Percentiles rank a stretch among this genome's conserved stretches.
These are phyloP conservation scores for Anisodus tanguticus DNA, from an alignment of 257 asterid species.

Conservation along the genomic window DNA sequence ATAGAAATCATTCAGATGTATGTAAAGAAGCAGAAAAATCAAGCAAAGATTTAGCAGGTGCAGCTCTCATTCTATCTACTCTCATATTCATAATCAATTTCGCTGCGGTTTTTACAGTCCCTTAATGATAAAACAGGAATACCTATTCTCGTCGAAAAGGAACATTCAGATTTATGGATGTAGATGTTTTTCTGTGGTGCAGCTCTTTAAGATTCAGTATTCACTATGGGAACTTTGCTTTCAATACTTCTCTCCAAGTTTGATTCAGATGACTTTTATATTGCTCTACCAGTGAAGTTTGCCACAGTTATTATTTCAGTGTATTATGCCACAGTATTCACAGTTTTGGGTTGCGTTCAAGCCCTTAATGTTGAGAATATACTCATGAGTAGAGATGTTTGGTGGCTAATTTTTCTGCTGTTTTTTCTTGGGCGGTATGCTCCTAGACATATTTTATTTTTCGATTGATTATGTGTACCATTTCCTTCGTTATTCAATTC, in stretches of 20 bases:
- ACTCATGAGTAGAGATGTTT: neutral
- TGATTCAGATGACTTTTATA: conserved; percentile 23
- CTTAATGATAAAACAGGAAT: neutral
- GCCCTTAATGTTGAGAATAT: conserved; percentile 5
- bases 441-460: neutral
- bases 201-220: neutral
- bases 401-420: neutral
- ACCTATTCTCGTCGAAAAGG: neutral
- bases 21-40: conserved; percentile 19
- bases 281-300: neutral
- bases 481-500: neutral
- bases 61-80: neutral
- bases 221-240: neutral
- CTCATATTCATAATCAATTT: conserved; percentile 1
- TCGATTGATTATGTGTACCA: neutral
- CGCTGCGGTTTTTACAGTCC: conserved; percentile 26
- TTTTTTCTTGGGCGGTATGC: neutral
- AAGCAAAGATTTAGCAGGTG: neutral
- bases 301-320: neutral
- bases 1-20: neutral
- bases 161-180: neutral
- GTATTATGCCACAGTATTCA: neutral
- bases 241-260: neutral
- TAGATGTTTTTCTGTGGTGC: neutral
- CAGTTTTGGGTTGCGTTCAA: neutral